These are phyloP conservation scores for Spizellomyces sp. DNA, from an alignment of 192 early-diverging fungal genomes.

Conservation along the genomic window DNA sequence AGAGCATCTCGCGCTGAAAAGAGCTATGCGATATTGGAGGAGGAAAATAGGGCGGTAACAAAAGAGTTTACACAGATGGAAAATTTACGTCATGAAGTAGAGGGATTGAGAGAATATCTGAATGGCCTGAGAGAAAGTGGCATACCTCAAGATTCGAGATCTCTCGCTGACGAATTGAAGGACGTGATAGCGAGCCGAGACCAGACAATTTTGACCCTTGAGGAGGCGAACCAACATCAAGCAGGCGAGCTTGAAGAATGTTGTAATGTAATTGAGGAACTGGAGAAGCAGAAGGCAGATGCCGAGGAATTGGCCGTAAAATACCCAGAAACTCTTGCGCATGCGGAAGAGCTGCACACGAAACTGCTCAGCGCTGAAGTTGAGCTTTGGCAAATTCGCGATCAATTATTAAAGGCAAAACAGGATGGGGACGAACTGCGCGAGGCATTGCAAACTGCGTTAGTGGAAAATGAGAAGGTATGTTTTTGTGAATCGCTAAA, in stretches of 20 bases:
- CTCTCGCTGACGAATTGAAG: no score
- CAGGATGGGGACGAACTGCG: neutral
- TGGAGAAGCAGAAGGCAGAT: neutral
- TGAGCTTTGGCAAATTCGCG: neutral
- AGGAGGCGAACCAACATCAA: neutral
- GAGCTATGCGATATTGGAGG: no score
- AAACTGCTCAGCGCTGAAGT: neutral
- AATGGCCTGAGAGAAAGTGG: no score
- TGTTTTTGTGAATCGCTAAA: no score
- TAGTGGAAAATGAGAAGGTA: conserved; percentile 7
- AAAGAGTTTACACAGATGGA: no score
- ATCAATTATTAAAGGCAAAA: neutral
- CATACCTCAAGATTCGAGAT: no score
- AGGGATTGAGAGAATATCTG: no score
- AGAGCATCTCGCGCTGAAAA: no score
- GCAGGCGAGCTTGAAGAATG: neutral
- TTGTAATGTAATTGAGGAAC: neutral
- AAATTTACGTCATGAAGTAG: no score
- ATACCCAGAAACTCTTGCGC: neutral
- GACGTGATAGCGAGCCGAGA: no score
- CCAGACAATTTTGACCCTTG: no score
- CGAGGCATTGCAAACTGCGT: neutral
- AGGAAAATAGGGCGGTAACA: no score
- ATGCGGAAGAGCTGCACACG: neutral
- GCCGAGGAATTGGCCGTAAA: neutral